Base-by-base conservation (phyloP, 179 eudicot species). In the Camellia oleifera region DNA sequence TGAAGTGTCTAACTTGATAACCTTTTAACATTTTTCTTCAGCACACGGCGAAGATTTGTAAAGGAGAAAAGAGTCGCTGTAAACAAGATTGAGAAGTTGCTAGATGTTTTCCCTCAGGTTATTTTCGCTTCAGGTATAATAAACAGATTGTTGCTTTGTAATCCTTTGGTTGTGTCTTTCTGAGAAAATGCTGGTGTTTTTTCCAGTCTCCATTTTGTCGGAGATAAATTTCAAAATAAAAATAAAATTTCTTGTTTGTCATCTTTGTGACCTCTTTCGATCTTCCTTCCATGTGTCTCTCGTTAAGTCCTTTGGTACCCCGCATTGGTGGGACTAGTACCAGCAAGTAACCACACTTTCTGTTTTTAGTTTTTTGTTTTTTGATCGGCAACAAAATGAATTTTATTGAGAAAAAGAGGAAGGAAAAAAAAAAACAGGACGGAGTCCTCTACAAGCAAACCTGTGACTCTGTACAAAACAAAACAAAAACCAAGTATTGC, bases 51-150 rank as follows among this genome's bases (percentile, higher is more conserved):
- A 84, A 90, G 99, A 85, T 86, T 90, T 78, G 82, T 90, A 48
- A 92, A 91, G 89, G 93, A 89, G 85, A 94, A 81, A 81, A 91
- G 87, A 82, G 86, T 85, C 72, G 70, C 92, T 73, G 86, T 80
- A 80, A 94, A 82, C 90, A 94, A 91, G 85, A 85, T 92, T 81
- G 95, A 91, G 89, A 96, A 96, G 88, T 86, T 96, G 81, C 86
- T 94, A 77, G 86, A 91, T 78, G 94, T 90, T 68, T 89, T 88
- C 77, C 98, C 99, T 15, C 90, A 82, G 65, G 86, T 73, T 76
- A 72, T 89, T 42, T 91, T 85, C 79, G 83, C 88, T 75, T 80
- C 92, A 94, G 99, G 99, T 96, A 32, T 32, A 86, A 54, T 6
- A 32, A 71, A 20, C 73, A 64, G 11, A 15, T 76, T 40, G 44